These are phyloP conservation scores for Aspergillus bridgeri DNA, from an alignment of 495 filamentous ascomycete genomes.

Conservation along the genomic window DNA sequence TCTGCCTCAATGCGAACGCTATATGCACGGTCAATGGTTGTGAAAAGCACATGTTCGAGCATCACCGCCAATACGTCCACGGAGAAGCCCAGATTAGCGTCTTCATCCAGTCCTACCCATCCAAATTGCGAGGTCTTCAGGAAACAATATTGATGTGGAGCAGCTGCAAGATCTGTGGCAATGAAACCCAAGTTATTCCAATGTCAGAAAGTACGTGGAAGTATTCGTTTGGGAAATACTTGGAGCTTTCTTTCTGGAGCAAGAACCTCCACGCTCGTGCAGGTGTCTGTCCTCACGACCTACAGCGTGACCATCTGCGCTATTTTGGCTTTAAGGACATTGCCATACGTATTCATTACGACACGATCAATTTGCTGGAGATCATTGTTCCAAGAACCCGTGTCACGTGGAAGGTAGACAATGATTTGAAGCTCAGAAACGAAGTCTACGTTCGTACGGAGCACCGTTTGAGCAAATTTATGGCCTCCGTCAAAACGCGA, in stretches of 20 bases:
- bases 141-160: constrained; percentile 97
- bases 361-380: constrained; percentile 88
- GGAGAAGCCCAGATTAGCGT: constrained; percentile 91
- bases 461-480: constrained; percentile 78
- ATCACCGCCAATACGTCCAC: constrained; percentile 96
- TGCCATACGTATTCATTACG: constrained; percentile 85
- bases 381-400: constrained; percentile 86
- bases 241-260: constrained; percentile 96
- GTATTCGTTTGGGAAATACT: constrained; percentile 96
- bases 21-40: constrained; percentile 82
- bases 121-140: constrained; percentile 65
- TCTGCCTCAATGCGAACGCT: constrained; percentile 70
- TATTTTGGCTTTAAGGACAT: constrained; percentile 89
- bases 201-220: constrained; percentile 98
- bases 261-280: constrained; percentile 73
- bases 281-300: constrained; percentile 86
- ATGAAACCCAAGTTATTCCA: constrained; percentile 81
- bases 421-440: constrained; percentile 87
- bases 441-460: constrained; percentile 79
- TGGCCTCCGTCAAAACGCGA: constrained; percentile 75
- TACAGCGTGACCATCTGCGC: constrained; percentile 85
- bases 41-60: constrained; percentile 83
- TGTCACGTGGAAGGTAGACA: constrained; percentile 95
- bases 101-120: constrained; percentile 72
- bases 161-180: constrained; percentile 83